phyloP scores from a whole-genome alignment of 75 land plant genomes.

The Selaginella tamariscina region DNA sequence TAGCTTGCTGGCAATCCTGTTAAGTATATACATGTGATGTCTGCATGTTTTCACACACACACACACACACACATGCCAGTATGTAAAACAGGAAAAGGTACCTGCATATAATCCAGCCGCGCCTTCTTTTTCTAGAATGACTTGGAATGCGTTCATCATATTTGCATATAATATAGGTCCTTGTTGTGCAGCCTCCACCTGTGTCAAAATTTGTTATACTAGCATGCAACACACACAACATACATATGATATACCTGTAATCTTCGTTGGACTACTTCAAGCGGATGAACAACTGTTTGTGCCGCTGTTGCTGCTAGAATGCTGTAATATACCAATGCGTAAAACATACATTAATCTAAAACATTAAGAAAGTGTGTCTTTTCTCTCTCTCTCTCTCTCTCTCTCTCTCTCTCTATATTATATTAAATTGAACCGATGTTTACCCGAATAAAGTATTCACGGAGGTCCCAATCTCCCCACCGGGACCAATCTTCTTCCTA shows the following conservation, averaged over 20 bases:
- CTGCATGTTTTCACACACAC: neutral
- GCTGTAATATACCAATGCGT: neutral
- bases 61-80: neutral
- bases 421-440: too few species aligned
- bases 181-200: slow-evolving; percentile 17
- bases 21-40: neutral
- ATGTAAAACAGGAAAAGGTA: neutral
- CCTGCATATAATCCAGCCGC: slow-evolving; percentile 16
- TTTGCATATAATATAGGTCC: neutral
- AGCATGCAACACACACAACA: neutral
- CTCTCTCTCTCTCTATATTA: too few species aligned
- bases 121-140: slow-evolving; percentile 15
- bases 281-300: slow-evolving; percentile 13
- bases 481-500: slow-evolving; percentile 17
- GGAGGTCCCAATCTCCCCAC: slow-evolving; percentile 13
- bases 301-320: slow-evolving; percentile 16
- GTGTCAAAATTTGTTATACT: neutral
- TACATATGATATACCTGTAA: slow-evolving; percentile 6
- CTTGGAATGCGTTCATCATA: slow-evolving; percentile 16
- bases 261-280: slow-evolving; percentile 17
- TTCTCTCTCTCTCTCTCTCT: too few species aligned
- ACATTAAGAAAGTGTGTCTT: neutral
- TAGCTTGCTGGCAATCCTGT: slow-evolving; percentile 14
- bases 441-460: slow-evolving; percentile 16
- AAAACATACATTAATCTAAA: neutral